phyloP scores from a whole-genome alignment of 352 stramenopile genomes.

The Phytopythium cucurbitacearum region DNA sequence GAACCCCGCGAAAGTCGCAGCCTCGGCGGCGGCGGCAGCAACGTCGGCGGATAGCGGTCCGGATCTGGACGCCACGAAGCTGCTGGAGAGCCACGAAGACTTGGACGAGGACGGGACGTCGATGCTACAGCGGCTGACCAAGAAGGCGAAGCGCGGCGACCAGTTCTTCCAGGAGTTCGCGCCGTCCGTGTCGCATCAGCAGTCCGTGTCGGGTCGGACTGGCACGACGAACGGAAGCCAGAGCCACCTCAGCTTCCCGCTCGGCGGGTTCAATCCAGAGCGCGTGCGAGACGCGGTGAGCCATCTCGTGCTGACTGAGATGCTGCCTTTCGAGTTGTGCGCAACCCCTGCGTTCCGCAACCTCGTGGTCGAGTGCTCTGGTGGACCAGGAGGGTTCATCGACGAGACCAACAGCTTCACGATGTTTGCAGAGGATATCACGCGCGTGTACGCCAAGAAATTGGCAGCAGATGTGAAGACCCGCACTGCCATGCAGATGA shows the following conservation, averaged over 20 bases:
- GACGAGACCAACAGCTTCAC: constrained; percentile 37
- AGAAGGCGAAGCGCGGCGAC: constrained; percentile 38
- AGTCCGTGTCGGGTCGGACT: not conserved
- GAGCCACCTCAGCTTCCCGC: not conserved
- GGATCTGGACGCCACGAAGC: constrained; percentile 15
- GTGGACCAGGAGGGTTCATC: constrained; percentile 19
- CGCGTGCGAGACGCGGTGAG: constrained; percentile 57
- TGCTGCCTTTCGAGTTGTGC: constrained; percentile 67
- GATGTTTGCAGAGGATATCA: constrained; percentile 41
- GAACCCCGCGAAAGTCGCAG: constrained; percentile 12
- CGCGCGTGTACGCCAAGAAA: constrained; percentile 43
- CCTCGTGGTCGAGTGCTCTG: constrained; percentile 54
- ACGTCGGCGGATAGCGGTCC: not conserved
- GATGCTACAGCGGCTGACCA: constrained; percentile 11
- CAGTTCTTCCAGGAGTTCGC: constrained; percentile 33
- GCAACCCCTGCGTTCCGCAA: constrained; percentile 51
- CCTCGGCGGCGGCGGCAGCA: not conserved
- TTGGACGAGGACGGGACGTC: constrained; percentile 8
- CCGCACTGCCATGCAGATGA: constrained; percentile 48
- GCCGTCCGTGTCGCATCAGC: not conserved
- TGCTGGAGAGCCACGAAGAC: constrained; percentile 15
- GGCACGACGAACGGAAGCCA: not conserved
- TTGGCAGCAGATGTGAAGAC: constrained; percentile 44
- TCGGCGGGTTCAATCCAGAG: constrained; percentile 31
- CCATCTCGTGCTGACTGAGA: constrained; percentile 61